A percentile compares a stretch with the other conserved stretches of the same genome.
Conservation (phyloP, 768 basidiomycete genomes). For the Mrakia hoshinonis region DNA sequence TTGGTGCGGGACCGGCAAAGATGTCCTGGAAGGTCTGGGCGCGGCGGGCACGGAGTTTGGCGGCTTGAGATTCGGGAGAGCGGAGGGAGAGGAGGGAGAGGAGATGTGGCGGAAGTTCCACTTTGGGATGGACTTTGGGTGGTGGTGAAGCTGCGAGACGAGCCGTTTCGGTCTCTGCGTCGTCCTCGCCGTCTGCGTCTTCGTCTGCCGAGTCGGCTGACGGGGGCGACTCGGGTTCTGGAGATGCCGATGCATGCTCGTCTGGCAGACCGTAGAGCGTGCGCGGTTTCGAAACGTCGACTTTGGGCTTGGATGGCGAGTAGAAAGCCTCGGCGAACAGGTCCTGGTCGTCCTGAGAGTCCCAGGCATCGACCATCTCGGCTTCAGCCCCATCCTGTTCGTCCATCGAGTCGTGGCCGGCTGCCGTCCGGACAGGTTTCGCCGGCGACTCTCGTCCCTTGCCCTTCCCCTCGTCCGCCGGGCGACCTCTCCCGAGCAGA, state of each 20-base stretch:
- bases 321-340: too few species aligned
- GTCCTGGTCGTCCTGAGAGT: not conserved
- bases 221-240: not conserved
- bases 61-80: slow-evolving; percentile 20
- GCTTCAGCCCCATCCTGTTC: not conserved
- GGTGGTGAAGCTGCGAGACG: not conserved
- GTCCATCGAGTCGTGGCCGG: not conserved
- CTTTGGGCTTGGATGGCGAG: not conserved
- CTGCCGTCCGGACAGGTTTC: not conserved
- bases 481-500: not conserved
- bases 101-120: slow-evolving; percentile 25
- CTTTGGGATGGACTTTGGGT: not conserved
- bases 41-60: not conserved
- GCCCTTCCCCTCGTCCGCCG: not conserved
- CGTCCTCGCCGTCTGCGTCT: not conserved
- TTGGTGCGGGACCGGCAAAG: slow-evolving; percentile 4
- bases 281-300: not conserved
- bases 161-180: not conserved
- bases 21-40: slow-evolving; percentile 14
- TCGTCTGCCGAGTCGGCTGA: not conserved
- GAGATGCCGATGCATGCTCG: not conserved
- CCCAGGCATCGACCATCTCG: not conserved
- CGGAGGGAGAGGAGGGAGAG: slow-evolving; percentile 27
- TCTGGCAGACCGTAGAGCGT: slow-evolving; percentile 19
- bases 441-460: not conserved